Evolutionary conservation across 1,284 basidiomycete genomes (phyloP), one percentile per base, ranked within the genome.

Genomic region (Peniophora sp.): DNA sequence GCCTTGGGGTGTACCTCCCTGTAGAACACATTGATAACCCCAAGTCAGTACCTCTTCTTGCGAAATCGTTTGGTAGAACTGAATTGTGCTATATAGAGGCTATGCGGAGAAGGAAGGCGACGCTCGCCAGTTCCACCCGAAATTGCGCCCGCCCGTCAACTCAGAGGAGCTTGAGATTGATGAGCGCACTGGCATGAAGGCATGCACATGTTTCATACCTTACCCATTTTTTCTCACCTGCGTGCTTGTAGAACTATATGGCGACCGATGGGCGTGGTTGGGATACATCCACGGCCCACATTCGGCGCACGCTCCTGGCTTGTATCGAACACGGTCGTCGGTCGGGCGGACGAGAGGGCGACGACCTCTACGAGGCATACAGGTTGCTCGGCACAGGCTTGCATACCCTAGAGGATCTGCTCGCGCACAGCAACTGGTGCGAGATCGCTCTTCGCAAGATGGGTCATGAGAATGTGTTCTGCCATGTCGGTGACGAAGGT

Each of bases 131-230:
- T 78, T 75, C 58, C 79, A 89, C 58, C 74, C 79, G 1, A 83
- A 85, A 50, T 77, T 93, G 41, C 79, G 91, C 49, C 85, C 84
- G 15, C 90, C 89, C 2, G 81, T 93, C 46, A 66, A 81, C 52
- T 73, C 72, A 12, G 68, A 76, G 47, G 91, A 94, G 64, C 77
- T 93, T 24, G 83, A 92, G 61, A 82, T 93, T 50, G 90, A 94
- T 61, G 72, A 77, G 27, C 69, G 74, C n/a, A 90, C 81, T 2
- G 90, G 90, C 20, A 92, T 93, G 89, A 92, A 92, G 76, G 88
- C 79, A 56, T 12, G 42, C 41, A 34, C 27, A n/a, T 39, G 47
- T 6, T 32, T 32, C 27, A 32, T 32, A 22, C 34, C 22, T 24
- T 15, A 35, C 11, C 24, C 27, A 9, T 24, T 18, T 15, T 47